Evolutionary conservation across 331 rosid genomes (phyloP).

Genomic region (Quercus tomentella): DNA sequence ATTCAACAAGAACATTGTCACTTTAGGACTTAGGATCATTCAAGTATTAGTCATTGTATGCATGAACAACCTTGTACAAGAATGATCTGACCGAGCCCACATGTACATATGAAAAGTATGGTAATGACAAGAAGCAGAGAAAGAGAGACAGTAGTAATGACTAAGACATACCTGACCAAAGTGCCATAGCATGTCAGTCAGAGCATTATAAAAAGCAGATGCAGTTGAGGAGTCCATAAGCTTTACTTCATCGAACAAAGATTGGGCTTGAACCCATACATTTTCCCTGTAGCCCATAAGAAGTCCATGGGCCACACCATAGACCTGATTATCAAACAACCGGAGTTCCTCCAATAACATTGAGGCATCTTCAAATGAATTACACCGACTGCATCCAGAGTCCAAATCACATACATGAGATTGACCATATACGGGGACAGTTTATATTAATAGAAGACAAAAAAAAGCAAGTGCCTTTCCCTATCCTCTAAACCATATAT

Average conservation of each 20-base stretch:
- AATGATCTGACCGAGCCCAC: not conserved
- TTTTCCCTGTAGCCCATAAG: slow-evolving; percentile 74
- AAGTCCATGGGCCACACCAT: slow-evolving; percentile 90
- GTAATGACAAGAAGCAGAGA: not conserved
- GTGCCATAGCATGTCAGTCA: slow-evolving; percentile 97
- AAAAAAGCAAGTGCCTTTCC: not conserved
- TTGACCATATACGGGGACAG: not conserved
- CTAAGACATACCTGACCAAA: slow-evolving; percentile 74
- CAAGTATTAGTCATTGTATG: not conserved
- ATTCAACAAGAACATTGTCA: not conserved
- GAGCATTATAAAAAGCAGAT: slow-evolving; percentile 89
- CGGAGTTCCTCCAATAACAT: slow-evolving; percentile 68
- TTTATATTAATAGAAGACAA: not conserved
- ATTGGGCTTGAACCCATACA: slow-evolving; percentile 68
- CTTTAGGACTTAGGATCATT: not conserved
- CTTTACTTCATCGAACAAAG: slow-evolving; percentile 77
- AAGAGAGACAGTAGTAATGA: not conserved
- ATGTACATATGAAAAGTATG: not conserved
- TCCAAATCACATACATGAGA: slow-evolving; percentile 18
- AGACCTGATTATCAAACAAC: slow-evolving; percentile 65
- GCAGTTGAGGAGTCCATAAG: slow-evolving; percentile 92
- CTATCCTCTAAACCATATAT: not conserved
- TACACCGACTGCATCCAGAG: slow-evolving; percentile 53
- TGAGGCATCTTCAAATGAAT: slow-evolving; percentile 67
- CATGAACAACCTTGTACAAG: not conserved